These are phyloP conservation scores for Eurotiales sp. DNA, from an alignment of 2,329 filamentous ascomycete genomes.

Conservation along the genomic window DNA sequence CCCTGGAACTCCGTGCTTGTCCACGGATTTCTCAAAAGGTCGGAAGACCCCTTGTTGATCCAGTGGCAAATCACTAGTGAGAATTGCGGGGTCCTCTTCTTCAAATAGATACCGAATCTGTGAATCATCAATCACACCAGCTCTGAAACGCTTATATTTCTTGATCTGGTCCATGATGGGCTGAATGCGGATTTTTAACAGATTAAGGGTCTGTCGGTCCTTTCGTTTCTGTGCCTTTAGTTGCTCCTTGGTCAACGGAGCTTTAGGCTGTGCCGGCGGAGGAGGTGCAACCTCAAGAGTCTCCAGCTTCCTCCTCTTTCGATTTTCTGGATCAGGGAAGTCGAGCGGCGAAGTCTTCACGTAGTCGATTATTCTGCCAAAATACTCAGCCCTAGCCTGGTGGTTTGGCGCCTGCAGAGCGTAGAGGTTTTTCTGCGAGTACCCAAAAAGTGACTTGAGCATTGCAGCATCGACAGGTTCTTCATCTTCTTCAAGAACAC, in stretches of 20 bases:
- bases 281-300: conserved; percentile 70
- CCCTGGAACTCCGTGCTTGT: conserved; percentile 73
- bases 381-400: conserved; percentile 69
- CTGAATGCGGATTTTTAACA: conserved; percentile 83
- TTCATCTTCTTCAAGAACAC: conserved; percentile 70
- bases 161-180: conserved; percentile 98
- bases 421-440: conserved; percentile 73
- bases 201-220: conserved; percentile 79
- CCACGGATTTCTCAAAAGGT: conserved; percentile 75
- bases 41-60: conserved; percentile 59
- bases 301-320: conserved; percentile 81
- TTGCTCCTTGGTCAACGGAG: conserved; percentile 70
- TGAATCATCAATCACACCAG: conserved; percentile 68
- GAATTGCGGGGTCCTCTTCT: conserved; percentile 69
- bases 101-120: conserved; percentile 79
- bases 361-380: conserved; percentile 68
- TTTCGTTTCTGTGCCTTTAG: conserved; percentile 74
- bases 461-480: conserved; percentile 61
- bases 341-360: conserved; percentile 75
- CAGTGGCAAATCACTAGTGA: conserved; percentile 57
- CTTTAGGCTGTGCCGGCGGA: conserved; percentile 60
- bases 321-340: conserved; percentile 80
- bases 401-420: conserved; percentile 64
- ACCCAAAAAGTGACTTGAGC: conserved; percentile 77
- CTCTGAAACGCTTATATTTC: conserved; percentile 84